Percentiles rank a stretch among this genome's conserved stretches.
These are phyloP conservation scores for Melocanna baccifera DNA, from an alignment of 176 grass and related monocot species.

Conservation along the genomic window DNA sequence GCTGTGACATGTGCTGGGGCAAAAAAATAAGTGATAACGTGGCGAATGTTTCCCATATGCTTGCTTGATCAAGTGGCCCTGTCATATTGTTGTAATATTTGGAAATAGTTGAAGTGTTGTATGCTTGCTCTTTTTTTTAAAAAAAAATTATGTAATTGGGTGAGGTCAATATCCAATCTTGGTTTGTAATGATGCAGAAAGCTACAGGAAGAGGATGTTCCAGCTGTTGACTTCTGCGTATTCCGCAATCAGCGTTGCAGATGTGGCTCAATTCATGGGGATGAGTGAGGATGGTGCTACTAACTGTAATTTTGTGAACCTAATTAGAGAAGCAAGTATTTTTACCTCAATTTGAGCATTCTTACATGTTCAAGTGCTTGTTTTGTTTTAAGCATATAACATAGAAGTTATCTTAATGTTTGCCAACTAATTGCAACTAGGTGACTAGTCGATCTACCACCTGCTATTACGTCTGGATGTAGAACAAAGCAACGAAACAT, in stretches of 20 bases:
- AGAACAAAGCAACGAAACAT: too few relatives aligned
- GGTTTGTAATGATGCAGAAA: conserved; percentile 55
- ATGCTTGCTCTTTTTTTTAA: neutral
- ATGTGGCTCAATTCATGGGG: conserved; percentile 83
- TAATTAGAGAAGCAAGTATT: neutral
- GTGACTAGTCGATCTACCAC: too few relatives aligned
- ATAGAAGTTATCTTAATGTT: neutral
- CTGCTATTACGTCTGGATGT: too few relatives aligned
- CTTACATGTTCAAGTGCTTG: neutral
- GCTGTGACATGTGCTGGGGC: neutral
- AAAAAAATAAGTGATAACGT: neutral
- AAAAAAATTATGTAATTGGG: neutral
- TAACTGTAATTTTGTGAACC: conserved; percentile 59
- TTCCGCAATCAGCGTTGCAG: conserved; percentile 67
- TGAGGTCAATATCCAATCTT: neutral
- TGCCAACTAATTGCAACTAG: too few relatives aligned
- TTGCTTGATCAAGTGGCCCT: neutral
- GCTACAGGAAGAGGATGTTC: conserved; percentile 92
- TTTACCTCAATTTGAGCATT: neutral
- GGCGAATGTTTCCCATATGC: neutral
- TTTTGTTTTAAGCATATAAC: neutral
- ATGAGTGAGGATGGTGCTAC: conserved; percentile 80
- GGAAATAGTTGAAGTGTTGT: neutral
- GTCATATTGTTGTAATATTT: neutral
- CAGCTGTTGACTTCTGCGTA: conserved; percentile 82